These are phyloP conservation scores for Termitomyces sp. DNA, from an alignment of 768 basidiomycete genomes.

Conservation along the genomic window DNA sequence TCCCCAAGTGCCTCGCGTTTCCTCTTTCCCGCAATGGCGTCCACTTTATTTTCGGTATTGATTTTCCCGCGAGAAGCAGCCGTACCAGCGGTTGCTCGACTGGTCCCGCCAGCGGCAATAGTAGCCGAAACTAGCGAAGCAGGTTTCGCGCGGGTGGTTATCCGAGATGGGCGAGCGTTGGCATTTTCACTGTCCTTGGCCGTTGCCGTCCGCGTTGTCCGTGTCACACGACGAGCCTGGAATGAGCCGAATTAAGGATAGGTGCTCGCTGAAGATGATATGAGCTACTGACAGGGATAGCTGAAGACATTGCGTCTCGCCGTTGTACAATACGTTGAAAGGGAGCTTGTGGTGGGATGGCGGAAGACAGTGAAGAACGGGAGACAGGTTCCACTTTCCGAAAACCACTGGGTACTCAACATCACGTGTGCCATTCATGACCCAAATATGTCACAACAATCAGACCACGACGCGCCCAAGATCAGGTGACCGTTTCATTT, in stretches of 20 bases:
- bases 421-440: slow-evolving; percentile 30
- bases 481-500: slow-evolving; percentile 28
- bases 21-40: slow-evolving; percentile 56
- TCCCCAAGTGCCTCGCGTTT: slow-evolving; percentile 81
- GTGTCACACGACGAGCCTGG: slow-evolving; percentile 69
- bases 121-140: slow-evolving; percentile 37
- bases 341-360: slow-evolving; percentile 10
- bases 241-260: slow-evolving; percentile 9
- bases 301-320: slow-evolving; percentile 37
- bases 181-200: slow-evolving; percentile 73
- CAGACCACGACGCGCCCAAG: slow-evolving; percentile 28
- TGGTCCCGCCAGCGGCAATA: slow-evolving; percentile 31
- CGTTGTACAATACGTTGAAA: slow-evolving; percentile 17
- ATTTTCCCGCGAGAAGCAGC: slow-evolving; percentile 51
- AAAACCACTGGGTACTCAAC: slow-evolving; percentile 31
- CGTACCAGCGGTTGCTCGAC: slow-evolving; percentile 38
- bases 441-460: slow-evolving; percentile 7
- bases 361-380: slow-evolving; percentile 22
- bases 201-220: slow-evolving; percentile 40
- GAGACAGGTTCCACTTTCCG: slow-evolving; percentile 10
- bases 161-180: slow-evolving; percentile 56
- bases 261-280: neutral
- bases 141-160: slow-evolving; percentile 58
- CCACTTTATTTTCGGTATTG: slow-evolving; percentile 35
- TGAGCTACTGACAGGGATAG: slow-evolving; percentile 35